These are phyloP conservation scores for Aspergillus carbonarius DNA, from an alignment of 2,329 filamentous ascomycete genomes.

Conservation along the genomic window DNA sequence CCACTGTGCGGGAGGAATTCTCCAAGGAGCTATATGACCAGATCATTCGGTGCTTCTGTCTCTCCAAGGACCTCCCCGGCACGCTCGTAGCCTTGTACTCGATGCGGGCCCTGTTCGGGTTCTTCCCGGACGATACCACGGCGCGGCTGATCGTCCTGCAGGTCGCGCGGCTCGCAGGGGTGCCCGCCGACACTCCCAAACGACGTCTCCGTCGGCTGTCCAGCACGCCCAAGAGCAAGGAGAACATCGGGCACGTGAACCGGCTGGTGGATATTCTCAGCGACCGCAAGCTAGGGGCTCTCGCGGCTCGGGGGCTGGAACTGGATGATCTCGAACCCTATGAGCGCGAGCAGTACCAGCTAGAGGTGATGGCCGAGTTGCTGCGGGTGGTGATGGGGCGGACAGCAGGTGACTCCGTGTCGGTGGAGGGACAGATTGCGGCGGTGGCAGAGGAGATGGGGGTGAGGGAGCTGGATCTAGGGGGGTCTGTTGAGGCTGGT, in stretches of 20 bases:
- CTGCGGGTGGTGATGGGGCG: constrained; percentile 42
- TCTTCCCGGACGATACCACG: constrained; percentile 49
- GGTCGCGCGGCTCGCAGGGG: constrained; percentile 46
- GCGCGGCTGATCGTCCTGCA: constrained; percentile 51
- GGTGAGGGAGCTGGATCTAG: constrained; percentile 33
- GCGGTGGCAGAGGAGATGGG: constrained; percentile 41
- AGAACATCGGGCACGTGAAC: constrained; percentile 46
- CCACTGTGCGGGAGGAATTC: constrained; percentile 38
- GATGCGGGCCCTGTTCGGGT: constrained; percentile 45
- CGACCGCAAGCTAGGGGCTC: constrained; percentile 34
- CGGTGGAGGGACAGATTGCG: constrained; percentile 35
- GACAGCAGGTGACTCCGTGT: constrained; percentile 26
- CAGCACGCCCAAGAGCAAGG: constrained; percentile 42
- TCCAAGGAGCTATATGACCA: constrained; percentile 53
- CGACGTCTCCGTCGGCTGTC: constrained; percentile 43
- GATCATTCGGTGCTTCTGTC: constrained; percentile 53
- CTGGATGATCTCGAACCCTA: constrained; percentile 37
- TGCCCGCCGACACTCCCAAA: constrained; percentile 32
- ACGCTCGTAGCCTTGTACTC: constrained; percentile 51
- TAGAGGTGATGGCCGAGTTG: constrained; percentile 45
- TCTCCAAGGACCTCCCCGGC: constrained; percentile 50
- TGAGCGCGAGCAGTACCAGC: constrained; percentile 40
- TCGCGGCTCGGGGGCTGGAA: constrained; percentile 32
- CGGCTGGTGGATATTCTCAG: constrained; percentile 46
- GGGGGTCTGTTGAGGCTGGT: constrained; percentile 28